These are phyloP conservation scores for Xylaria scruposa DNA, from an alignment of 495 filamentous ascomycete species.

Conservation along the genomic window DNA sequence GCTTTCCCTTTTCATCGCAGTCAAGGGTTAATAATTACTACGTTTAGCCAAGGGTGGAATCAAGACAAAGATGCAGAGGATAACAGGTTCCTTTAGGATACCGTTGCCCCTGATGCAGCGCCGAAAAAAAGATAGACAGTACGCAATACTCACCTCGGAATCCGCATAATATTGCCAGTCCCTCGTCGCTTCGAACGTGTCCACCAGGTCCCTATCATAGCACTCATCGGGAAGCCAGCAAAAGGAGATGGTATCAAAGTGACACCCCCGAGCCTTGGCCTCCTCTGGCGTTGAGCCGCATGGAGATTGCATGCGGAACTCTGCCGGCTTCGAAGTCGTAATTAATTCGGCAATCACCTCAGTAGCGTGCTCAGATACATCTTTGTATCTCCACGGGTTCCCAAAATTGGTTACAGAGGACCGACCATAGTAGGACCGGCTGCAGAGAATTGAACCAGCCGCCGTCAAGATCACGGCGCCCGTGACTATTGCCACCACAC, in stretches of 20 bases:
- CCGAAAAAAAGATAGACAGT: not conserved
- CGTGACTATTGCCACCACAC: not conserved
- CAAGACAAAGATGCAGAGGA: no score
- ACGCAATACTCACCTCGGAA: not conserved
- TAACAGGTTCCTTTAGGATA: not conserved
- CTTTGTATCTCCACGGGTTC: not conserved
- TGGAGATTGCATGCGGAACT: constrained; percentile 17
- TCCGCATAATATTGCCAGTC: constrained; percentile 30
- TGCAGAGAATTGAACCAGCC: not conserved
- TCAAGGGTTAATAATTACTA: constrained; percentile 9
- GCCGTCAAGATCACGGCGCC: constrained; percentile 10
- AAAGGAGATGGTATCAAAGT: constrained; percentile 41
- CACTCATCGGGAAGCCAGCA: constrained; percentile 40
- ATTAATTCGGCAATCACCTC: not conserved
- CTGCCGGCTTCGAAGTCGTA: not conserved
- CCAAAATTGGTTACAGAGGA: not conserved
- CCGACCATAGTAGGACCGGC: not conserved
- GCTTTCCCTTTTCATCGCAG: constrained; percentile 18
- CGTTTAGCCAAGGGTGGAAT: not conserved
- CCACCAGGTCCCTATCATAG: constrained; percentile 34
- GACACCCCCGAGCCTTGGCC: constrained; percentile 34
- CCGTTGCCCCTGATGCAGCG: not conserved
- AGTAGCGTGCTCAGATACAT: constrained; percentile 8
- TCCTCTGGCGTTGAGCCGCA: constrained; percentile 34
- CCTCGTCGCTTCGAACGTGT: constrained; percentile 20